These are phyloP conservation scores for Didymosphaeria variabile DNA, from an alignment of 2,329 filamentous ascomycete genomes.

Conservation along the genomic window DNA sequence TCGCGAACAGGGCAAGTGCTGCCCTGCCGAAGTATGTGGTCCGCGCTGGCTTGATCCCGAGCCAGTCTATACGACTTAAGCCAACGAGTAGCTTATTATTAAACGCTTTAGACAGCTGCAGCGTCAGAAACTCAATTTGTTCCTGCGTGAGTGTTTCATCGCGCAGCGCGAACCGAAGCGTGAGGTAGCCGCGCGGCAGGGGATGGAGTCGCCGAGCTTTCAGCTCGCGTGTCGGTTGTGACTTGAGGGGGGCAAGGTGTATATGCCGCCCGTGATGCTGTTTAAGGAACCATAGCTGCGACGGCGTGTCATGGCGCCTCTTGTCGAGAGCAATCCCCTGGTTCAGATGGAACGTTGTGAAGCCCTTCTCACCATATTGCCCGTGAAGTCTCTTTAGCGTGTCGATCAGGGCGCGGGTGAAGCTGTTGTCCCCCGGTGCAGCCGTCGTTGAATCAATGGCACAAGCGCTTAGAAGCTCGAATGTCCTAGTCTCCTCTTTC, in stretches of 20 bases:
- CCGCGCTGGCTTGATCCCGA: conserved; percentile 37
- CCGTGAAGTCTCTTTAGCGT: conserved; percentile 33
- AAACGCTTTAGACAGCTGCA: conserved; percentile 38
- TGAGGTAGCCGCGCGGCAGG: conserved; percentile 39
- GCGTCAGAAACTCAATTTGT: conserved; percentile 43
- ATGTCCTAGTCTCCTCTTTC: conserved; percentile 30
- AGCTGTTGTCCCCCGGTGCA: conserved; percentile 40
- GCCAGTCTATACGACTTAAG: conserved; percentile 44
- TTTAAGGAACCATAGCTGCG: conserved; percentile 37
- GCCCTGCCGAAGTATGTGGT: conserved; percentile 38
- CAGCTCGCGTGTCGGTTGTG: conserved; percentile 14
- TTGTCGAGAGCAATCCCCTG: conserved; percentile 37
- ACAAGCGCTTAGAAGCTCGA: conserved; percentile 47
- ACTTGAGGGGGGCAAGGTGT: conserved; percentile 39
- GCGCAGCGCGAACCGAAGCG: conserved; percentile 41
- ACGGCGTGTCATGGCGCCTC: conserved; percentile 38
- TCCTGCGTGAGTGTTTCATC: conserved; percentile 34
- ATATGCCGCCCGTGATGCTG: conserved; percentile 41
- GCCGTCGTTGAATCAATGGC: conserved; percentile 38
- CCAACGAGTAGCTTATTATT: conserved; percentile 38
- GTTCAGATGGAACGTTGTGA: conserved; percentile 43
- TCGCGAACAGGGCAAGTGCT: conserved; percentile 35
- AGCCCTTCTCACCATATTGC: conserved; percentile 32
- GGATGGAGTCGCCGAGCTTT: conserved; percentile 20
- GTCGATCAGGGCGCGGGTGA: conserved; percentile 48